phyloP scores from a whole-genome alignment of 2,329 filamentous ascomycete genomes.

The Pseudogymnoascus sp. region DNA sequence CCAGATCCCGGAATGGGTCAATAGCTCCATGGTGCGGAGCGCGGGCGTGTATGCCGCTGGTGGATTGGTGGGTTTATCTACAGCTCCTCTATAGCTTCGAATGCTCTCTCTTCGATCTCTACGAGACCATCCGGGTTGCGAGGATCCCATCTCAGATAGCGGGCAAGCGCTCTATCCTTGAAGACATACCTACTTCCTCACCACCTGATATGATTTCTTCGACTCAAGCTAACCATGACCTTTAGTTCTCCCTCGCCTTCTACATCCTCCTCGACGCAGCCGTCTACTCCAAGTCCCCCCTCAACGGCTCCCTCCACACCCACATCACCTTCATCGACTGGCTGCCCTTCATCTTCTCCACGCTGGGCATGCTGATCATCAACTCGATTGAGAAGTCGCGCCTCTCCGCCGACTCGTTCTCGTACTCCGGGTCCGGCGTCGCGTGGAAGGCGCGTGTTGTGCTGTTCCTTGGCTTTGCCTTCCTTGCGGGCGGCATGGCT shows the following conservation, averaged over 20 bases:
- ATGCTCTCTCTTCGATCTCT: background rate
- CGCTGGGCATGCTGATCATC: constrained; percentile 62
- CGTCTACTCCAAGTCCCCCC: constrained; percentile 54
- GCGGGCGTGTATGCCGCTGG: constrained; percentile 55
- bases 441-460: constrained; percentile 62
- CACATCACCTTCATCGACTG: constrained; percentile 62
- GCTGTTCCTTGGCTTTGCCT: constrained; percentile 57
- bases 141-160: constrained; percentile 5
- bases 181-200: background rate
- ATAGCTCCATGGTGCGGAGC: constrained; percentile 54
- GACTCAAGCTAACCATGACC: background rate
- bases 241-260: constrained; percentile 58
- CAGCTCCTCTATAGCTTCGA: background rate
- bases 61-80: constrained; percentile 44
- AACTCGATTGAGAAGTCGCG: constrained; percentile 61
- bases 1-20: constrained; percentile 56
- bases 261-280: constrained; percentile 60
- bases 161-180: background rate
- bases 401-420: constrained; percentile 53
- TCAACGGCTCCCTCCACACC: constrained; percentile 45
- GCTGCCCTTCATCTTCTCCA: constrained; percentile 59
- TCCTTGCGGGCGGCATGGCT: constrained; percentile 58
- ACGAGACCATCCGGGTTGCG: constrained; percentile 8
- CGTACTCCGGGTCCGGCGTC: constrained; percentile 53
- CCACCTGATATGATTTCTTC: background rate